These are phyloP conservation scores for Brasilioporus rufonigricans DNA, from an alignment of 768 basidiomycete species.

Conservation along the genomic window DNA sequence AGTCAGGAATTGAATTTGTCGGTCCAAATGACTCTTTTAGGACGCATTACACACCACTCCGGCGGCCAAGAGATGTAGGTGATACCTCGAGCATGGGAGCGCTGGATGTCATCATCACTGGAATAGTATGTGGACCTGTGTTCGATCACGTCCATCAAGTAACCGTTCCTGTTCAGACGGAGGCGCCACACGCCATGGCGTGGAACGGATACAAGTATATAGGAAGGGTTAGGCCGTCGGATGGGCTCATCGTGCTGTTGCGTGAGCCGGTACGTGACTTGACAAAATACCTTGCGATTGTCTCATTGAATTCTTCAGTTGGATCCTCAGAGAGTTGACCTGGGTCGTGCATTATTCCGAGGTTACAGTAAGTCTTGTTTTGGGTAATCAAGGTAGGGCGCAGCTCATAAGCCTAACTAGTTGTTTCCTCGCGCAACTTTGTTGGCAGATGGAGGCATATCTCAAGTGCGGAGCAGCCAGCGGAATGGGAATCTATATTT, in stretches of 20 bases:
- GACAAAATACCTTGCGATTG: neutral
- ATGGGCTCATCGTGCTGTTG: slow-evolving; percentile 56
- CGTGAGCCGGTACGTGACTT: slow-evolving; percentile 47
- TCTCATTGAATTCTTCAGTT: slow-evolving; percentile 15
- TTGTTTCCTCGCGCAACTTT: slow-evolving; percentile 49
- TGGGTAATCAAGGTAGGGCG: neutral
- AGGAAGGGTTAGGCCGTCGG: slow-evolving; percentile 56
- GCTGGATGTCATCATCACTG: slow-evolving; percentile 52
- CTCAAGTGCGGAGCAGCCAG: slow-evolving; percentile 31
- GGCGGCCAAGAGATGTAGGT: slow-evolving; percentile 9
- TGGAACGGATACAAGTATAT: slow-evolving; percentile 58
- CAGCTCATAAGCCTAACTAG: slow-evolving; percentile 29
- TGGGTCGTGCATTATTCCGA: slow-evolving; percentile 41
- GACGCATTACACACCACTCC: slow-evolving; percentile 39
- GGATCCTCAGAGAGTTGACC: slow-evolving; percentile 24
- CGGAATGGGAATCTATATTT: slow-evolving; percentile 53
- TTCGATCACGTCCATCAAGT: neutral
- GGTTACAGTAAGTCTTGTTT: slow-evolving; percentile 42
- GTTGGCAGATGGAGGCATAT: slow-evolving; percentile 46
- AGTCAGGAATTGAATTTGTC: slow-evolving; percentile 32
- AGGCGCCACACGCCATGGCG: slow-evolving; percentile 42
- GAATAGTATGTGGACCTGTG: slow-evolving; percentile 38
- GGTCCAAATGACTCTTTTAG: slow-evolving; percentile 36
- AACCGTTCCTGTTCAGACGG: slow-evolving; percentile 37
- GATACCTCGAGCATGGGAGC: slow-evolving; percentile 20